phyloP scores from a whole-genome alignment of 305 asterid species.

The Fraxinus paxiana region DNA sequence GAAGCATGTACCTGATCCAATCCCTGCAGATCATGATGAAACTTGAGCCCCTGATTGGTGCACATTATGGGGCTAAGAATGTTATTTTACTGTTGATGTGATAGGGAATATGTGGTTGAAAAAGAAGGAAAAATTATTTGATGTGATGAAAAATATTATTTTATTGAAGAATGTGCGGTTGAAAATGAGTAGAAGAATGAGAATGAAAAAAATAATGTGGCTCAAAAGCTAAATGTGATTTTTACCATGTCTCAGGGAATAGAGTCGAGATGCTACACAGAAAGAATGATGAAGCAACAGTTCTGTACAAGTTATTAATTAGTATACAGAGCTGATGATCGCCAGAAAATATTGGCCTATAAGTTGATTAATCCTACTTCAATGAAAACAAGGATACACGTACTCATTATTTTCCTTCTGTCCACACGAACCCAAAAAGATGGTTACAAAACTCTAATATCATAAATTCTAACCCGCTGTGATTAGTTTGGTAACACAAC shows the following conservation, averaged over 20 bases:
- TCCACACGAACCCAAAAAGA: background rate
- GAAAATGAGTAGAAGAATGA: too few relatives aligned
- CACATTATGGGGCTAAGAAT: too few relatives aligned
- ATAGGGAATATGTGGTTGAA: too few relatives aligned
- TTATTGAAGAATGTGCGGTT: too few relatives aligned
- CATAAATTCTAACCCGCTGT: background rate
- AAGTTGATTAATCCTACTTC: background rate
- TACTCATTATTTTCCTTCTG: background rate
- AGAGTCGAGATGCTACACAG: background rate
- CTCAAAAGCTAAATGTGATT: background rate
- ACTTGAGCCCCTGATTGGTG: background rate
- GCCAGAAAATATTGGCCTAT: background rate
- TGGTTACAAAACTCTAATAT: background rate
- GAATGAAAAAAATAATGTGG: too few relatives aligned
- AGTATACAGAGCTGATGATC: background rate
- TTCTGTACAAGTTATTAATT: conserved; percentile 12
- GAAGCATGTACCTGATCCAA: conserved; percentile 55
- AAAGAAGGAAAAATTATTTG: too few relatives aligned
- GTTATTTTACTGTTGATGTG: too few relatives aligned
- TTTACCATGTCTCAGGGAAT: background rate
- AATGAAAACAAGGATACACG: background rate
- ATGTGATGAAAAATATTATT: too few relatives aligned
- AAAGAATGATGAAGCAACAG: conserved; percentile 13
- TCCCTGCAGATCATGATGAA: conserved; percentile 48
- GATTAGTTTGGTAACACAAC: background rate